Evolutionary conservation across 2,329 filamentous ascomycete species (phyloP), one percentile per base, ranked within the genome.

Genomic region (Paecilomyces formosus): DNA sequence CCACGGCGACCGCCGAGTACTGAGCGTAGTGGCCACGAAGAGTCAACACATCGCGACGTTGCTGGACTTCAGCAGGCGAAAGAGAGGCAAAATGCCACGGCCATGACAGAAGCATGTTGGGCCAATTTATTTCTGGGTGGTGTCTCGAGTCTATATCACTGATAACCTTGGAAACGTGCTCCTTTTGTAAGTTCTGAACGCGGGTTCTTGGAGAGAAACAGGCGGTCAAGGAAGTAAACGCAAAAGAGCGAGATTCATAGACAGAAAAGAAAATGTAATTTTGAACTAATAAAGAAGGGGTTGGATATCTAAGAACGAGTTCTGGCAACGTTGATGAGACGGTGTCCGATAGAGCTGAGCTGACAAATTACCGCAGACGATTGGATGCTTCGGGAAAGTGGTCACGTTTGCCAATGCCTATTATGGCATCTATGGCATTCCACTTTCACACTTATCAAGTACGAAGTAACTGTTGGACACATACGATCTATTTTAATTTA

Each of bases 1-100:
- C 65, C 13, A 80, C 70, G 3, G 79, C 61, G 8, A 85, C 60
- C 4, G 80, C 74, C 1, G 83, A 84, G 61, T 78, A 70, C 67
- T 86, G 83, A 15, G 83, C 84, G 39, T 82, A 71, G n/a, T 75
- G 69, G 7, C 81, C 83, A 56, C 84, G 82, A 55, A 72, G 72
- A 64, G 85, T 79, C n/a, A 87, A 77, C 24, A 81, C 67, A 24
- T 78, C 72, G 33, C 83, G 76, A 35, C 84, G 77, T 26, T 76
- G 74, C 53, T 79, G 72, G 57, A 79, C 77, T 62, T 85, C 79
- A 26, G 77, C 72, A 13, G 78, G 70, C 12, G 76, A 74, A 26
- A 84, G 72, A n/a, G 74, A 74, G 39, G 81, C 69, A 62, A 85
- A 85, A 28, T 78, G 78, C 67, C 83, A 86, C 15, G 72, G 72